Percentiles rank a stretch among this genome's conserved stretches.
phyloP scores from a whole-genome alignment of 1,284 basidiomycete genomes.

The Ganoderma boninense region DNA sequence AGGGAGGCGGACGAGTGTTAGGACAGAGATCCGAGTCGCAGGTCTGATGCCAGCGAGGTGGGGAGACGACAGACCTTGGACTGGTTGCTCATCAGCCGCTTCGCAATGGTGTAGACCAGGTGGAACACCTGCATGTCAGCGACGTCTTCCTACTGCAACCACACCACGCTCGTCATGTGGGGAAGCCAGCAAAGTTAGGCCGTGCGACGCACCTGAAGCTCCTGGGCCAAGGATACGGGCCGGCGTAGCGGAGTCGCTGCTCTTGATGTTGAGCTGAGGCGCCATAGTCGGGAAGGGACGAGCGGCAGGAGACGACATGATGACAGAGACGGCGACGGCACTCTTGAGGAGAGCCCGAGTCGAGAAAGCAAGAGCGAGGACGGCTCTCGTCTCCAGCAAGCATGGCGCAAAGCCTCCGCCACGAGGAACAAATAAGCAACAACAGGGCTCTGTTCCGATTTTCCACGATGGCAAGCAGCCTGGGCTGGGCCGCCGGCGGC shows the following conservation, averaged over 20 bases:
- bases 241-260: too few relatives aligned
- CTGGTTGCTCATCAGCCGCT: conserved; percentile 99
- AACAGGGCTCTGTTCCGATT: not conserved
- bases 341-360: conserved; percentile 6
- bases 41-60: not conserved
- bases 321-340: conserved; percentile 4
- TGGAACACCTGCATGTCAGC: too few relatives aligned
- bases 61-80: conserved; percentile 58
- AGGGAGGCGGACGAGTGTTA: not conserved
- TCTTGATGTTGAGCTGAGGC: too few relatives aligned
- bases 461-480: not conserved
- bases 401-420: not conserved
- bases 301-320: conserved; percentile 4
- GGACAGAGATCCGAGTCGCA: too few relatives aligned
- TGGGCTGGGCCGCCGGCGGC: not conserved
- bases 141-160: too few relatives aligned
- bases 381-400: too few relatives aligned
- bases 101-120: too few relatives aligned
- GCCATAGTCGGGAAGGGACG: conserved; percentile 3
- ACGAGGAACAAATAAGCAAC: not conserved
- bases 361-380: not conserved
- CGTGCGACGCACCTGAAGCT: too few relatives aligned
- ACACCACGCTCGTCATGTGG: too few relatives aligned
- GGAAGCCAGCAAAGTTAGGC: too few relatives aligned
- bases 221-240: too few relatives aligned